These are phyloP conservation scores for Carex kokanica DNA, from an alignment of 176 grass and related monocot species.

Conservation along the genomic window DNA sequence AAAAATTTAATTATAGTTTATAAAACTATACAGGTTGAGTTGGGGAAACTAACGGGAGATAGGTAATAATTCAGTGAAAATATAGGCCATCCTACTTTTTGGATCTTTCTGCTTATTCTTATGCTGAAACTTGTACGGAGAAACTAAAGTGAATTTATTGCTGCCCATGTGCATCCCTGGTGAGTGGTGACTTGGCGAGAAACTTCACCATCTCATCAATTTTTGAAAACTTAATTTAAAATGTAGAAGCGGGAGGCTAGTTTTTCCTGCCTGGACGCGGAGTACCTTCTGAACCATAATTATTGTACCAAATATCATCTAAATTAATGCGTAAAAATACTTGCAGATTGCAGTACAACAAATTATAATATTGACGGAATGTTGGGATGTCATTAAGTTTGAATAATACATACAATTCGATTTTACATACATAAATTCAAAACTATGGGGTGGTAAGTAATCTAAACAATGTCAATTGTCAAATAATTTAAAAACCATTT, in stretches of 20 bases:
- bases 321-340: too few species aligned
- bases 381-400: too few species aligned
- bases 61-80: conserved; percentile 11
- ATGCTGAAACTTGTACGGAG: neutral
- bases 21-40: too few species aligned
- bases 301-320: too few species aligned
- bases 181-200: neutral
- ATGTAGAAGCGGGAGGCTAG: neutral
- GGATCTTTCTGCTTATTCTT: neutral
- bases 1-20: too few species aligned
- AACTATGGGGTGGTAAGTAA: neutral
- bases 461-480: too few species aligned
- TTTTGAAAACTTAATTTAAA: neutral
- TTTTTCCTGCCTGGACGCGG: neutral
- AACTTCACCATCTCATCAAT: neutral
- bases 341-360: too few species aligned
- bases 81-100: neutral
- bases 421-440: neutral
- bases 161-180: conserved; percentile 4
- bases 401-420: neutral
- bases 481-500: neutral
- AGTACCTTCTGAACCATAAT: neutral
- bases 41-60: neutral
- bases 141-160: conserved; percentile 18
- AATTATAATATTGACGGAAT: too few species aligned